A percentile compares a stretch with the other conserved stretches of the same genome.
phyloP scores from a whole-genome alignment of 768 basidiomycete genomes.

The Phaeotremella skinneri region DNA sequence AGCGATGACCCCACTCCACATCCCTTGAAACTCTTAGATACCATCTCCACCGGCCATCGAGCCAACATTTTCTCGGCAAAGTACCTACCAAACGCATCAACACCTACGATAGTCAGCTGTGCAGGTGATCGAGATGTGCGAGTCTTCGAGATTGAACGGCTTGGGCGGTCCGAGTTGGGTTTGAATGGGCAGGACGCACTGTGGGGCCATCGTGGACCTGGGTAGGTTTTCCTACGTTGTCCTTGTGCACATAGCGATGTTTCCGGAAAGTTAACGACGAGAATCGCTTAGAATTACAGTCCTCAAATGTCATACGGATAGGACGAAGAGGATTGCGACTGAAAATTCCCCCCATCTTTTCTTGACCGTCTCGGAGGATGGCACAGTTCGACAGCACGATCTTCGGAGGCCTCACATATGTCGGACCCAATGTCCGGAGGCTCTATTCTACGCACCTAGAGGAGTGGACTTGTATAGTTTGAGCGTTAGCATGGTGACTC shows the following conservation, averaged over 20 bases:
- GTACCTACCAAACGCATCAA: slow-evolving; percentile 64
- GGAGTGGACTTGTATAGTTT: slow-evolving; percentile 67
- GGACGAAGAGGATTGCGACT: slow-evolving; percentile 75
- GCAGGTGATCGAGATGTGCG: slow-evolving; percentile 67
- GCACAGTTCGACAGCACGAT: slow-evolving; percentile 83
- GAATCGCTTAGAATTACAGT: slow-evolving; percentile 45
- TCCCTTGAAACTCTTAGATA: slow-evolving; percentile 64
- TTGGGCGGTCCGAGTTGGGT: slow-evolving; percentile 52
- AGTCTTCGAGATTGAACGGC: slow-evolving; percentile 66
- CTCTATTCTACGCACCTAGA: slow-evolving; percentile 62
- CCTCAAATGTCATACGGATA: slow-evolving; percentile 65
- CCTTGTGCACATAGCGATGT: background rate
- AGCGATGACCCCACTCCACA: slow-evolving; percentile 33
- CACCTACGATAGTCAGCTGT: slow-evolving; percentile 66
- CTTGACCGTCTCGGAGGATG: slow-evolving; percentile 62
- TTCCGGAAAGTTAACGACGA: no score
- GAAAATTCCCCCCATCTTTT: slow-evolving; percentile 39
- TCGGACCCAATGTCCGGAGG: slow-evolving; percentile 62
- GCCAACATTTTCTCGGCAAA: slow-evolving; percentile 82
- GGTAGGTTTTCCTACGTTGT: slow-evolving; percentile 29
- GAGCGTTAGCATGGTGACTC: slow-evolving; percentile 71
- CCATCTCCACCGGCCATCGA: slow-evolving; percentile 75
- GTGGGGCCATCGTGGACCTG: slow-evolving; percentile 26
- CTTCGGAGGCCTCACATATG: slow-evolving; percentile 71
- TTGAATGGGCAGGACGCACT: slow-evolving; percentile 11